Percentiles rank a stretch among this genome's conserved stretches.
phyloP scores from a whole-genome alignment of 139 green algal species.

The Chlamydomonas incerta region DNA sequence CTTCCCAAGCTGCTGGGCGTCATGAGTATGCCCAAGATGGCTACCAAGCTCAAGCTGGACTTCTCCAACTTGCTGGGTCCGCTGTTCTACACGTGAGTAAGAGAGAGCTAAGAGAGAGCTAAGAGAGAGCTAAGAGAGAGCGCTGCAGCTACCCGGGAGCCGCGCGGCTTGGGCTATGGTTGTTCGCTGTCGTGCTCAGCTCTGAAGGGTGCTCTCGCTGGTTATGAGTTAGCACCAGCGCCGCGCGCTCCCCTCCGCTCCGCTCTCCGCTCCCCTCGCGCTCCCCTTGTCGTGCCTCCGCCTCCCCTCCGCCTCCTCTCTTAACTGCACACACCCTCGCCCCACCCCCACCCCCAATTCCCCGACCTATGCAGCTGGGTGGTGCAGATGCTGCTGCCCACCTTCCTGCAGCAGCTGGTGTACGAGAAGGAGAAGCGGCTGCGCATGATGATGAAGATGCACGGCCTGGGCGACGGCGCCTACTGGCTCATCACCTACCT shows the following conservation, averaged over 20 bases:
- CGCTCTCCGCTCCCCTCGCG: neutral
- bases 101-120: too few species aligned
- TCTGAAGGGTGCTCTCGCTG: too few species aligned
- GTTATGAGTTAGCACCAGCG: too few species aligned
- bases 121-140: too few species aligned
- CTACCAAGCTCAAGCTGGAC: constrained; percentile 75
- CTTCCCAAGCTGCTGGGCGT: constrained; percentile 47
- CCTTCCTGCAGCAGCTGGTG: constrained; percentile 68
- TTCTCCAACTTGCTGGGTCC: constrained; percentile 83
- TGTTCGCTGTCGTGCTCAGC: too few species aligned
- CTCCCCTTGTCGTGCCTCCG: neutral
- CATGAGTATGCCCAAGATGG: constrained; percentile 71
- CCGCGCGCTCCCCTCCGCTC: too few species aligned
- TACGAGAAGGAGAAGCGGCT: constrained; percentile 89
- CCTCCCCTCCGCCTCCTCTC: neutral
- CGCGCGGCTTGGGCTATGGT: neutral
- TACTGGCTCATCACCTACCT: constrained; percentile 84
- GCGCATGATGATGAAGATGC: constrained; percentile 98
- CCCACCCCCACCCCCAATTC: too few species aligned
- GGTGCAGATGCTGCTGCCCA: constrained; percentile 84
- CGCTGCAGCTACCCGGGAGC: neutral
- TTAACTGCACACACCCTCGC: too few species aligned
- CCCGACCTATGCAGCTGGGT: constrained; percentile 68
- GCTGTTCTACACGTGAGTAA: constrained; percentile 77
- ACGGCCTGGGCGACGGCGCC: constrained; percentile 62